Evolutionary conservation across 768 basidiomycete species (phyloP).

Genomic region (Tubosaeta brunneosetosa): DNA sequence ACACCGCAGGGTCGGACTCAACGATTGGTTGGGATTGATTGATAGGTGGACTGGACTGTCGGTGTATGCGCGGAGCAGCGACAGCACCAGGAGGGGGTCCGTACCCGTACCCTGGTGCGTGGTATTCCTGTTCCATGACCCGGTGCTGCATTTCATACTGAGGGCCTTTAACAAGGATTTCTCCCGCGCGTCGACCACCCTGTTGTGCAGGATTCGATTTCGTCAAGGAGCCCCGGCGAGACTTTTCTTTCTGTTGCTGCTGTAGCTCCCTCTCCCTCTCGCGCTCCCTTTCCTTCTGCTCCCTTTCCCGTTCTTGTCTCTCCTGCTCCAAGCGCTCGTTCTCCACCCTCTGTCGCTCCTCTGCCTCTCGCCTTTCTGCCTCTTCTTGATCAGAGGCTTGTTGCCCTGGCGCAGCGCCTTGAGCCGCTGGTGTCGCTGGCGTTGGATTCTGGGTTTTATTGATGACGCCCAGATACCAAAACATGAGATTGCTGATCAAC

Average conservation of each 20-base stretch:
- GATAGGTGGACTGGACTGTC: conserved; percentile 24
- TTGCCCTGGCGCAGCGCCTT: conserved; percentile 26
- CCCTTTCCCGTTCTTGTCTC: conserved; percentile 52
- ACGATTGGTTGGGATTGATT: conserved; percentile 27
- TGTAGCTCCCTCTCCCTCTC: conserved; percentile 29
- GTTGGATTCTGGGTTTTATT: conserved; percentile 74
- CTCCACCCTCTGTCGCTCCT: conserved; percentile 41
- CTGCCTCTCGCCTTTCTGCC: conserved; percentile 36
- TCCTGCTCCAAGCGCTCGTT: conserved; percentile 44
- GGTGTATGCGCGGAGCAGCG: conserved; percentile 19
- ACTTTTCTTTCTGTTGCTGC: conserved; percentile 38
- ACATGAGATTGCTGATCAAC: conserved; percentile 90
- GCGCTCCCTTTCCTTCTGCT: conserved; percentile 35
- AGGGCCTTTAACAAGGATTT: conserved; percentile 83
- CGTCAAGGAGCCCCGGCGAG: conserved; percentile 55
- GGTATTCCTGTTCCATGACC: conserved; percentile 87
- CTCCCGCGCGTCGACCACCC: conserved; percentile 60
- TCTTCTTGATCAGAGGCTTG: conserved; percentile 33
- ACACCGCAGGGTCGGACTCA: conserved; percentile 28
- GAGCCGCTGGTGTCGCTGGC: conserved; percentile 32
- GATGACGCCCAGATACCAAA: conserved; percentile 98
- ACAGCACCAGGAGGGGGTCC: conserved; percentile 21
- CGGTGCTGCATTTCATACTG: conserved; percentile 94
- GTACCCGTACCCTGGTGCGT: conserved; percentile 32
- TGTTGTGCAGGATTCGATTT: conserved; percentile 51